Evolutionary conservation across 495 filamentous ascomycete species (phyloP), one percentile per base, ranked within the genome.

Genomic region (Hypomontagnella submonticulosa): DNA sequence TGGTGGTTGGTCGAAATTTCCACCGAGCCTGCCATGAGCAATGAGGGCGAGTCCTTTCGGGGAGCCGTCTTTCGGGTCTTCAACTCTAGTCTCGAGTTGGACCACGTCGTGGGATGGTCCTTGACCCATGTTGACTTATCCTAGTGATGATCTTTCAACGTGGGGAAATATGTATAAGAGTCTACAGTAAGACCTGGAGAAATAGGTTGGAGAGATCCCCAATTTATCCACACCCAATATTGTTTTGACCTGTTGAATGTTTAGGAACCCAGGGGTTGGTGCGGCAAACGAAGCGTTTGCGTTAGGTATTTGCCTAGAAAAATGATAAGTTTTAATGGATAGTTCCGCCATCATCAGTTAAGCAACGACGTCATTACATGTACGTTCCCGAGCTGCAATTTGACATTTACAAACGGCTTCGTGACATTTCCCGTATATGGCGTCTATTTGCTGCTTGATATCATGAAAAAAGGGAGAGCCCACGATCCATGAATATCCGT

Each of bases 31-130:
- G 15, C 67, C 67, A 20, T 67, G 63, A 4, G 63, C 58, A 13
- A 71, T 56, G 8, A 71, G 63, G 23, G 67, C 67, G 16, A 71
- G 67, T 1, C 67, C 67, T 2, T 47, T 48, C 1, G 67, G 67
- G 0, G 36, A 4, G 11, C 19, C 67, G 13, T 63, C n/a, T 4
- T 2, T 2, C 0, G 67, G 67, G 34, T 67, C 32, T 43, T 71
- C 67, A 18, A 71, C 67, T 52, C 67, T 62, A n/a, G 67, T 71
- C 49, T 71, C 67, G n/a, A 71, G 67, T 4, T 49, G 34, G 30
- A 67, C 63, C 3, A 16, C n/a, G 2, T 66, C 34, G 15, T 63
- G 57, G 0, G 67, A 71, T 15, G 63, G 33, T 27, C 20, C 54
- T 47, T 71, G 67, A 9, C 63, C 63, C 67, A 71, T 53, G 23